Base-by-base conservation (phyloP, 306 rosid genomes). In the Chamaecrista fasciculata region DNA sequence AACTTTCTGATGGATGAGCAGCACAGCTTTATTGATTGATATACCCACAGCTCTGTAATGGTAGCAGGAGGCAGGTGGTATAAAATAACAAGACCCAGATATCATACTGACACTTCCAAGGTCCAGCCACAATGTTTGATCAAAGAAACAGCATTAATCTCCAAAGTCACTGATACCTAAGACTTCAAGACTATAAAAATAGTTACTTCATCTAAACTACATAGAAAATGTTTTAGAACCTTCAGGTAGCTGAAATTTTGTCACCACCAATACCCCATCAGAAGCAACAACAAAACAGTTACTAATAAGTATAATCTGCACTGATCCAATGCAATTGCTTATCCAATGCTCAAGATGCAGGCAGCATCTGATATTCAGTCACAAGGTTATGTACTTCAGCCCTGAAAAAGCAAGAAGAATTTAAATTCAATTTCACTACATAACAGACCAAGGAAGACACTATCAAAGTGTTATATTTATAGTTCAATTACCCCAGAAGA, bases 1-100 rank as follows among this genome's bases (percentile, higher is more conserved):
- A 76, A 67, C 72, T 50, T 67, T 82, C 73, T 72, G 89, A 83
- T 84, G 92, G 84, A 83, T 37, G 74, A 74, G 87, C 85, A 76
- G 89, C 86, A 71, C 83, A 68, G 87, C 86, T 76, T 87, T 95
- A 89, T 91, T 91, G 74, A 81, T 80, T 67, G 74, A 82, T 72
- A 80, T 82, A 70, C 70, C 84, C 72, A 44, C 44, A 21, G 76
- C 67, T 81, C 77, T 63, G 73, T 73, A 80, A 77, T 62, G 62
- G 75, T 61, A 72, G 72, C 69, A 81, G 65, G 55, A 71, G 44
- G 65, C 49, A 55, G 76, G 83, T 48, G 66, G 81, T 25, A 81
- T 76, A 76, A 76, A 74, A 67, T 79, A 85, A 81, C 77, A 70
- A 76, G 78, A 36, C 78, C 78, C 59, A 73, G 66, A 70, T 81